Percentiles rank a stretch among this genome's conserved stretches.
phyloP scores from a whole-genome alignment of 2,329 filamentous ascomycete species.

The Penicillium crustosum region DNA sequence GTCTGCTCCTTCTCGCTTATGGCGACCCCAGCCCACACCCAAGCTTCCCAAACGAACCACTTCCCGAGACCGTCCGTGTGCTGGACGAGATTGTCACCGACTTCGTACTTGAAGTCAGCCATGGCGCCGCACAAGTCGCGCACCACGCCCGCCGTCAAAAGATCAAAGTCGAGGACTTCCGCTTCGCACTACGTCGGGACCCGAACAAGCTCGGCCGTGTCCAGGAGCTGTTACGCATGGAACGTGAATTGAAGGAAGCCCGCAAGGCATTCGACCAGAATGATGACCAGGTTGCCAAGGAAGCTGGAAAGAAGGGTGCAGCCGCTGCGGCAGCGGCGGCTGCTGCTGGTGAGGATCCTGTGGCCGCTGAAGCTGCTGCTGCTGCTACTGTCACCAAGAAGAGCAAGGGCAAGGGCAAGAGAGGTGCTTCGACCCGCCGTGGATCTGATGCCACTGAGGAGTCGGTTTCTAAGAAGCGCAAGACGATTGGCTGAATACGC shows the following conservation, averaged over 20 bases:
- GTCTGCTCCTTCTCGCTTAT: constrained; percentile 46
- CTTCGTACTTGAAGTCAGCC: constrained; percentile 91
- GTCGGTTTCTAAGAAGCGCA: constrained; percentile 37
- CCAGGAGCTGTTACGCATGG: constrained; percentile 83
- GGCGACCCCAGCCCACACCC: constrained; percentile 45
- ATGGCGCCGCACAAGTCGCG: constrained; percentile 81
- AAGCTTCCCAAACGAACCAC: constrained; percentile 73
- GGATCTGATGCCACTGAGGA: constrained; percentile 40
- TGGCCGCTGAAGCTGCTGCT: constrained; percentile 26
- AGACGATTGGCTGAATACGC: constrained; percentile 21
- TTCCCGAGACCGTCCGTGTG: constrained; percentile 79
- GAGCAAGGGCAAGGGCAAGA: constrained; percentile 40
- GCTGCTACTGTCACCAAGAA: constrained; percentile 31
- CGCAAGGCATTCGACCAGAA: constrained; percentile 60
- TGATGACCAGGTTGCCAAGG: constrained; percentile 45
- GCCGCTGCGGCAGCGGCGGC: constrained; percentile 27
- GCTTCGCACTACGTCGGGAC: constrained; percentile 86
- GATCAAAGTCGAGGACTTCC: constrained; percentile 97
- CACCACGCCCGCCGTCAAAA: constrained; percentile 88
- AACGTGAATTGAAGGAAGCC: constrained; percentile 79
- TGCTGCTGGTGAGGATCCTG: constrained; percentile 28
- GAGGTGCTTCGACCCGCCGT: constrained; percentile 27
- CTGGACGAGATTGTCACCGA: constrained; percentile 96
- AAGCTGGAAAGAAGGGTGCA: constrained; percentile 37
- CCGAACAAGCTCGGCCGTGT: constrained; percentile 84